Percentiles rank a stretch among this genome's conserved stretches.
phyloP scores from a whole-genome alignment of 805 yeast genomes.

The Kazachstania africana region DNA sequence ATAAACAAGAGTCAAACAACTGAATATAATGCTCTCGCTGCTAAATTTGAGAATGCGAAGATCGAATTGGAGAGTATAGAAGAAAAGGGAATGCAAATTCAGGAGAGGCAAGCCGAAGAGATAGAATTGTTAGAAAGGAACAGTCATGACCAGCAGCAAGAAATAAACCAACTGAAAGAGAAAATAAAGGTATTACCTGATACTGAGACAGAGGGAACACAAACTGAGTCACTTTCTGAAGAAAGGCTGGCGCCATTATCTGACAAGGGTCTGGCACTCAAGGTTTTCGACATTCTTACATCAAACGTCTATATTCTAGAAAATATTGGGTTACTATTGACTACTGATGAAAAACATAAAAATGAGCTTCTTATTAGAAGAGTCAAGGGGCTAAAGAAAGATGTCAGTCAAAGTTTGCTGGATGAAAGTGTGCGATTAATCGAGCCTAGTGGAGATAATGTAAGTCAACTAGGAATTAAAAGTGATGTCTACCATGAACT shows the following conservation, averaged over 20 bases:
- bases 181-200: no score
- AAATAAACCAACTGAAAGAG: no score
- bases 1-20: not conserved
- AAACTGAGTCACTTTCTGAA: no score
- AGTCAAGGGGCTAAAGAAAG: slow-evolving; percentile 65
- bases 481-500: slow-evolving; percentile 35
- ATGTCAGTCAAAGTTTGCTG: slow-evolving; percentile 25
- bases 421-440: slow-evolving; percentile 13
- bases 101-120: no score
- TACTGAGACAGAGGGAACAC: no score
- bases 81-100: not conserved
- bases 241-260: no score
- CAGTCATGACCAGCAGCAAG: no score
- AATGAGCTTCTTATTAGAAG: slow-evolving; percentile 43
- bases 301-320: slow-evolving; percentile 52
- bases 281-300: slow-evolving; percentile 31
- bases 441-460: not conserved
- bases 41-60: not conserved
- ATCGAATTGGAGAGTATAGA: not conserved
- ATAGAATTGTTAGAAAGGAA: not conserved
- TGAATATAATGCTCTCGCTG: not conserved
- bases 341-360: slow-evolving; percentile 8
- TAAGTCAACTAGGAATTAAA: slow-evolving; percentile 25
- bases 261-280: no score
- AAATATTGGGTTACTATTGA: slow-evolving; percentile 56